These are phyloP conservation scores for Penicillium subrubescens DNA, from an alignment of 495 filamentous ascomycete species.

Conservation along the genomic window DNA sequence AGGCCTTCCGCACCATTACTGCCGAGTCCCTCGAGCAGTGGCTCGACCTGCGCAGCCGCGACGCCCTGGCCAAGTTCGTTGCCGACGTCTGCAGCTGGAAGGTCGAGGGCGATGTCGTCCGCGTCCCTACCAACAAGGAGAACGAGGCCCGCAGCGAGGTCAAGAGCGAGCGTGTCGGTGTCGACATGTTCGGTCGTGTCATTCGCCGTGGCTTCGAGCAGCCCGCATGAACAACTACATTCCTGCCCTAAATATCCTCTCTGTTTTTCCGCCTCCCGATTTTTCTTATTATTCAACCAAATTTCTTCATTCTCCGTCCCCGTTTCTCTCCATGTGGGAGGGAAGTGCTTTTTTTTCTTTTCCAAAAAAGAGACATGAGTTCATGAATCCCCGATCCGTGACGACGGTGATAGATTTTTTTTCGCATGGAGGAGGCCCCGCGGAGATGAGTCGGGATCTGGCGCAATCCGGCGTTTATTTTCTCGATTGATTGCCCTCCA, in stretches of 20 bases:
- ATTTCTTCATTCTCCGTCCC: slow-evolving; percentile 22
- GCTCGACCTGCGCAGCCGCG: slow-evolving; percentile 74
- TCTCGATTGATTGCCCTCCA: slow-evolving; percentile 16
- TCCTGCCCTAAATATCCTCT: slow-evolving; percentile 5
- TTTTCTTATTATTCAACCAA: slow-evolving; percentile 12
- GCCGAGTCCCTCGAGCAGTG: slow-evolving; percentile 78
- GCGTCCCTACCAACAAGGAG: slow-evolving; percentile 90
- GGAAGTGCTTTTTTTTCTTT: slow-evolving; percentile 5
- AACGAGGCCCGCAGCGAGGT: slow-evolving; percentile 97
- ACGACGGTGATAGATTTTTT: slow-evolving; percentile 32
- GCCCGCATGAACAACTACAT: slow-evolving; percentile 56
- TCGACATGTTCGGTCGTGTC: slow-evolving; percentile 82
- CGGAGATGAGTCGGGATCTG: slow-evolving; percentile 36
- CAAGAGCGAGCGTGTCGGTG: slow-evolving; percentile 84
- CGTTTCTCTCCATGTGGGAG: slow-evolving; percentile 12
- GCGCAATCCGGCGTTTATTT: slow-evolving; percentile 36
- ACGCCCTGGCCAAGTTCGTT: slow-evolving; percentile 77
- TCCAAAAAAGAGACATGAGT: slow-evolving; percentile 33
- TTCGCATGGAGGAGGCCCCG: slow-evolving; percentile 35
- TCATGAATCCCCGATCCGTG: slow-evolving; percentile 36
- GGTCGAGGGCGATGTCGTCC: slow-evolving; percentile 66
- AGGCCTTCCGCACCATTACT: slow-evolving; percentile 83
- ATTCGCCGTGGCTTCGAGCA: slow-evolving; percentile 90
- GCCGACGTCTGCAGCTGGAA: slow-evolving; percentile 85
- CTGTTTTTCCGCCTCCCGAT: slow-evolving; percentile 15